Evolutionary conservation across 176 grass and related monocot species (phyloP).

Genomic region (Calamus simplicifolius): DNA sequence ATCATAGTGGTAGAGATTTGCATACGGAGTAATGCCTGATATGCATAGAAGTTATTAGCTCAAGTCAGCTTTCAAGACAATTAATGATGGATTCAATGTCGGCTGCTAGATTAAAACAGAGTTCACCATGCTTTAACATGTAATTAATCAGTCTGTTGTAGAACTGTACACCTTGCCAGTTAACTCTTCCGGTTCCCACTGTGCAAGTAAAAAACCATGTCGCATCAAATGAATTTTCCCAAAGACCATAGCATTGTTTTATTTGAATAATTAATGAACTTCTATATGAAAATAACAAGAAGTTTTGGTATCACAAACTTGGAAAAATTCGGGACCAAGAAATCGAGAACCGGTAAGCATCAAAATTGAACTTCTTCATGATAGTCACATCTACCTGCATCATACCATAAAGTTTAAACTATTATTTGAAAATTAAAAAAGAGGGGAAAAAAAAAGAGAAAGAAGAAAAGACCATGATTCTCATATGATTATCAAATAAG

Average conservation of each 20-base stretch:
- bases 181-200: conserved; percentile 44
- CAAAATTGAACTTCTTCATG: conserved; percentile 48
- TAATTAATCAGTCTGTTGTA: conserved; percentile 61
- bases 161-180: conserved; percentile 53
- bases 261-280: not conserved
- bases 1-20: conserved; percentile 71
- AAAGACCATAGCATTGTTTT: too few species aligned
- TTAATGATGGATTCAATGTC: not conserved
- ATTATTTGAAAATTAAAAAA: too few species aligned
- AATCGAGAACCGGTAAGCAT: conserved; percentile 56
- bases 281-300: not conserved
- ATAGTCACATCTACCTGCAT: conserved; percentile 49
- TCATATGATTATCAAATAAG: too few species aligned
- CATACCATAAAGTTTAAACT: too few species aligned
- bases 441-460: too few species aligned
- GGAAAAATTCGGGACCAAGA: conserved; percentile 65
- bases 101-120: not conserved
- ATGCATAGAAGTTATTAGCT: conserved; percentile 5
- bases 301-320: conserved; percentile 5
- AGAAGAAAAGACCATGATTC: too few species aligned
- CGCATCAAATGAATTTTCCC: too few species aligned
- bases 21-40: conserved; percentile 55
- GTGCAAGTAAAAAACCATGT: not conserved
- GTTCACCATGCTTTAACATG: conserved; percentile 43
- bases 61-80: not conserved